Base-by-base conservation (phyloP, 441 rosid genomes). In the Manihot esculenta region DNA sequence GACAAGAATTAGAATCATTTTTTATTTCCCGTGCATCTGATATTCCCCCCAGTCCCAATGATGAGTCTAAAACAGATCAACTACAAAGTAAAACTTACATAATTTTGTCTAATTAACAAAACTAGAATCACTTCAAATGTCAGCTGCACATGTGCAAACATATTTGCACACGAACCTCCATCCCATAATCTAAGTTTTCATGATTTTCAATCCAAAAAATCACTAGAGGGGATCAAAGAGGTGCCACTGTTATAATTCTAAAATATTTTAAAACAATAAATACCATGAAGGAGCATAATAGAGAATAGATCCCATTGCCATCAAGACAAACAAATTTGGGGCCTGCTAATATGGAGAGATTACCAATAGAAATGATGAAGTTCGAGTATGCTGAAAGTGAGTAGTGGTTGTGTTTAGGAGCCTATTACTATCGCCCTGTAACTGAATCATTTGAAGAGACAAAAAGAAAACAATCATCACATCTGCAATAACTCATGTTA, bases 351-450 rank as follows among this genome's bases (percentile, higher is more conserved):
- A 38, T 48, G 69, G 18, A 73, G n/a, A 78, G 42, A 47, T 38
- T 86, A 89, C 97, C 91, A 80, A 89, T 66, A 78, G 83, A 76
- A 63, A 74, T 74, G 89, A 30, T 30, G 4, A 81, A 81, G 84
- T 69, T 79, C 71, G 82, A 53, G 75, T 75, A 69, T 81, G 86
- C 76, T 66, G 84, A 60, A 85, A 73, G 45, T 87, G 83, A 68
- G 87, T 74, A 66, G 77, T 74, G 48, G 80, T 78, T 65, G 49
- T 72, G 75, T 79, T 79, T 50, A 65, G 69, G 60, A 62, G 77
- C 80, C 66, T 82, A 70, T 74, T 77, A 79, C 79, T 69, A 57
- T 78, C 79, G 38, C 81, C 86, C 69, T 75, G 89, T 64, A 81
- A 77, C 68, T 75, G 81, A 81, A n/a, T n/a, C n/a, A n/a, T n/a